Percentiles rank a stretch among this genome's conserved stretches.
Evolutionary conservation across 495 filamentous ascomycete species (phyloP).

Genomic region (Bombardia bombarda): DNA sequence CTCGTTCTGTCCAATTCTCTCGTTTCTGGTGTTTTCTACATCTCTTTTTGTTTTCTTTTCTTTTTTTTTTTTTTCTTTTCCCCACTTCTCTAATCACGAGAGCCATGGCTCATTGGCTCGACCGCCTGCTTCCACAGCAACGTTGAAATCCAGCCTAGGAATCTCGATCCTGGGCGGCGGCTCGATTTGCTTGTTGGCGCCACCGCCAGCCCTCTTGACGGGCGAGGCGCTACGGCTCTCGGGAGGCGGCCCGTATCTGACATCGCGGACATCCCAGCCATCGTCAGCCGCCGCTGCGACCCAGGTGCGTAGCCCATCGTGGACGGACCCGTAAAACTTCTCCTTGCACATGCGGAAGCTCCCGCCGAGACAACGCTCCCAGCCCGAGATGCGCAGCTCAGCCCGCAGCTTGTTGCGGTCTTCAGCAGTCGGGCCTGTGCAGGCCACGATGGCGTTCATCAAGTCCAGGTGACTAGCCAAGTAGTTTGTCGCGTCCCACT

Average conservation of each 20-base stretch:
- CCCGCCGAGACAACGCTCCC: slow-evolving; percentile 81
- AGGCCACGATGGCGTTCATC: slow-evolving; percentile 85
- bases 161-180: slow-evolving; percentile 50
- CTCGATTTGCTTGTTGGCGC: slow-evolving; percentile 24
- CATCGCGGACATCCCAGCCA: slow-evolving; percentile 71
- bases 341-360: slow-evolving; percentile 89
- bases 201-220: slow-evolving; percentile 27
- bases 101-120: slow-evolving; percentile 26
- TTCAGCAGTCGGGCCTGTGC: slow-evolving; percentile 53
- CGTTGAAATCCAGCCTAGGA: slow-evolving; percentile 41
- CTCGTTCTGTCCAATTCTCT: too few relatives aligned
- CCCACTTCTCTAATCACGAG: slow-evolving; percentile 14
- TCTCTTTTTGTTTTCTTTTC: too few relatives aligned
- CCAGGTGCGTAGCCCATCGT: slow-evolving; percentile 84
- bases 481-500: slow-evolving; percentile 98
- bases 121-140: slow-evolving; percentile 3
- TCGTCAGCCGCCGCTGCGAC: slow-evolving; percentile 79
- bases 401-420: slow-evolving; percentile 73
- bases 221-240: slow-evolving; percentile 43
- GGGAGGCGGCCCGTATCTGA: slow-evolving; percentile 61
- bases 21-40: too few relatives aligned
- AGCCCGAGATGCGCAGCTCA: slow-evolving; percentile 75
- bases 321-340: slow-evolving; percentile 88
- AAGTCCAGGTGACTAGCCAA: slow-evolving; percentile 87
- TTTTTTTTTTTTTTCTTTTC: too few relatives aligned